Percentiles rank a stretch among this genome's conserved stretches.
Evolutionary conservation across 352 stramenopile species (phyloP).

Genomic region (Globisporangium splendens): DNA sequence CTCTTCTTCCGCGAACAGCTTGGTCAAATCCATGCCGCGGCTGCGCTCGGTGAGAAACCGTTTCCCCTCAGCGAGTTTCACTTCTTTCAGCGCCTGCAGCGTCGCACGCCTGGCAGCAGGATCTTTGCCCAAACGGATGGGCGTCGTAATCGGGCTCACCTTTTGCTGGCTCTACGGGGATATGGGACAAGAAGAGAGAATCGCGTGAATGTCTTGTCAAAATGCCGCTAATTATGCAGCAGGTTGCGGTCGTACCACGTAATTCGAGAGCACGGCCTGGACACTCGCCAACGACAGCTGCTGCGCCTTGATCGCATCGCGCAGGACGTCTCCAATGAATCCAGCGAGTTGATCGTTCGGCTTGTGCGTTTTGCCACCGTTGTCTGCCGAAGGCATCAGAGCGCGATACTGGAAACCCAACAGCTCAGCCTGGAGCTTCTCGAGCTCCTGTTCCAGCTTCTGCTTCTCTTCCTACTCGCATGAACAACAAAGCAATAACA

Average conservation of each 20-base stretch:
- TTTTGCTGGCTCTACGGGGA: background rate
- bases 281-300: constrained; percentile 32
- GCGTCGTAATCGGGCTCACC: constrained; percentile 31
- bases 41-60: constrained; percentile 3
- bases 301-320: constrained; percentile 22
- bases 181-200: too few relatives aligned
- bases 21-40: background rate
- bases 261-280: constrained; percentile 27
- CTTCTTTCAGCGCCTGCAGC: constrained; percentile 2
- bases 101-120: background rate
- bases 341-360: constrained; percentile 11
- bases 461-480: constrained; percentile 32
- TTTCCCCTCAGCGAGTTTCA: constrained; percentile 1
- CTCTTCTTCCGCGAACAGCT: constrained; percentile 17
- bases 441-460: constrained; percentile 28
- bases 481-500: too few relatives aligned
- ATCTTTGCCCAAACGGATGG: constrained; percentile 14
- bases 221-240: too few relatives aligned
- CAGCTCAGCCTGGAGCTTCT: constrained; percentile 26
- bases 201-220: too few relatives aligned
- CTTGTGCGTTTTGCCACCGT: background rate
- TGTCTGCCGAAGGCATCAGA: constrained; percentile 19
- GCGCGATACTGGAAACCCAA: constrained; percentile 20
- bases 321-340: constrained; percentile 19
- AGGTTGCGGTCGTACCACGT: constrained; percentile 2